Base-by-base conservation (phyloP, 495 filamentous ascomycete species). In the Hypoxylon rickii region DNA sequence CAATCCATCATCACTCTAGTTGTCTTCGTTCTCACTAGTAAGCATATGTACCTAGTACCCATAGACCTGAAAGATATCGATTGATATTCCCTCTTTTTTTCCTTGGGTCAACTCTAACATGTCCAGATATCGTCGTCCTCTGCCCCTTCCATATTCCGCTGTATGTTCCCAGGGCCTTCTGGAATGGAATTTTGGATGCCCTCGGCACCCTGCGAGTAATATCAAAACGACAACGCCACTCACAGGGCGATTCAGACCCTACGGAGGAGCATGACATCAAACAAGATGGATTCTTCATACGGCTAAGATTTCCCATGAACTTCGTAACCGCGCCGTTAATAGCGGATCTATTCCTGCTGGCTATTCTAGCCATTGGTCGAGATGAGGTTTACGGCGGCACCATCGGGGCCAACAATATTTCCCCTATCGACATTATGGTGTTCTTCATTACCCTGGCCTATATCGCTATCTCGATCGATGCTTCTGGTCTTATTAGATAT, bases 401-500 rank as follows among this genome's bases (percentile, higher is more conserved):
- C 0, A 55, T 85, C 17, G 85, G 85, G 3, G 71, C 83, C 2
- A 67, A 84, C 64, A 67, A 78, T 54, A 88, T 88, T 61, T 73
- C 69, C 1, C 84, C 84, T 0, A 74, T 83, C 52, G 82, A 86
- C 44, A 86, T 88, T 61, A 84, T 88, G 79, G 66, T 70, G 29
- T 87, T 88, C 69, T 88, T 88, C 72, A 73, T 87, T 45, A 83
- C 85, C 0, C 71, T 87, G n/a, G 84, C 85, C 2, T 88, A 88
- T 68, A 87, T 88, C 60, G 85, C 85, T 44, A 88, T 88, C 50
- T 88, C 85, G 2, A 85, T 88, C 64, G 85, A 88, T 58, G 84
- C 84, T 1, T 87, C 85, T 2, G 85, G 85, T 15, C 70, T 87
- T 6, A 86, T 88, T 58, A 64, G 83, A 36, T 88, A 73, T 43